A percentile compares a stretch with the other conserved stretches of the same genome.
Evolutionary conservation across 164 flowering plant genomes (phyloP).

Genomic region (Macadamia tetraphylla): DNA sequence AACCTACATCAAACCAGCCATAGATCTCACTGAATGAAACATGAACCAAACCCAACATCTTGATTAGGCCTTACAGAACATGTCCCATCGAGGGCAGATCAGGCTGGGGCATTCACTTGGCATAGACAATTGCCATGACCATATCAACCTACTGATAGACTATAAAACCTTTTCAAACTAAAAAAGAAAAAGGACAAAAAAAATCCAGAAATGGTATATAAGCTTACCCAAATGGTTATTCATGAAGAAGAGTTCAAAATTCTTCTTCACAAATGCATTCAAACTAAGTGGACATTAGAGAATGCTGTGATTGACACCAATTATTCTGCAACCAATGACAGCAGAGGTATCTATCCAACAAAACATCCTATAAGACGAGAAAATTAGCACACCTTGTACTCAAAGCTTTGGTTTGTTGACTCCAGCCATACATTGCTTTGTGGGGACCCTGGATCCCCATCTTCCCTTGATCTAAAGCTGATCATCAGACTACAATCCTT

Average conservation of each 20-base stretch:
- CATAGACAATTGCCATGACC: no score
- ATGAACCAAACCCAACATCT: no score
- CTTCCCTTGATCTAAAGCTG: constrained; percentile 49
- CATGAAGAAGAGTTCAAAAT: not conserved
- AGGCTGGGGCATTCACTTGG: no score
- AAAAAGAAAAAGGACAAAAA: no score
- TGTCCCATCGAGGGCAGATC: no score
- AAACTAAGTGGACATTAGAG: not conserved
- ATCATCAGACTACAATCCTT: constrained; percentile 95
- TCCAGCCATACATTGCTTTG: constrained; percentile 35
- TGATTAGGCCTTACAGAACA: no score
- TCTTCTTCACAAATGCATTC: not conserved
- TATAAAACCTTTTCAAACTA: no score
- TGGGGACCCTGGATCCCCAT: constrained; percentile 25
- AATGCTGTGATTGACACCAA: not conserved
- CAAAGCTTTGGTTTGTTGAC: constrained; percentile 62
- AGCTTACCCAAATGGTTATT: not conserved
- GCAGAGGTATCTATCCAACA: not conserved
- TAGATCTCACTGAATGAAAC: no score
- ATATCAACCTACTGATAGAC: not conserved
- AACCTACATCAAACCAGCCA: no score
- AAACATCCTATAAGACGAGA: not conserved
- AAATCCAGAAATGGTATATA: not conserved
- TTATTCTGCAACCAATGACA: not conserved
- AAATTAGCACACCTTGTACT: constrained; percentile 61